Percentiles rank a stretch among this genome's conserved stretches.
phyloP scores from a whole-genome alignment of 225 moss, liverwort and hornwort species.

The Sphagnum tenellum region DNA sequence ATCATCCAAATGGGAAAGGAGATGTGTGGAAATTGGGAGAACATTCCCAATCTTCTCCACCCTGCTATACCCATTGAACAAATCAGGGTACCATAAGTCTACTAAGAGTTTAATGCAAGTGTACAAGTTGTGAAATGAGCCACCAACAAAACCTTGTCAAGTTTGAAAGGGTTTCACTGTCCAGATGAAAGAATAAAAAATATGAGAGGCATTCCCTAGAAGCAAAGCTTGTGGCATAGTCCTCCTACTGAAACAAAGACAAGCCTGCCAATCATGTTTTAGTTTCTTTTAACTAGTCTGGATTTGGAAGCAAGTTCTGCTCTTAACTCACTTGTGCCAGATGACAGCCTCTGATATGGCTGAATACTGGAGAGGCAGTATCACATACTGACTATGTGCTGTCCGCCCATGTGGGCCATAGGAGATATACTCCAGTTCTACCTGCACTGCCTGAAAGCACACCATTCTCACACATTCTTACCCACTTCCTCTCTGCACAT shows the following conservation, averaged over 20 bases:
- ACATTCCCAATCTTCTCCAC: conserved; percentile 32
- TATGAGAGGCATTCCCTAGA: too few species aligned
- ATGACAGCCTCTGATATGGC: conserved; percentile 17
- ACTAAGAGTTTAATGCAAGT: too few species aligned
- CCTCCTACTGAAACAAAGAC: too few species aligned
- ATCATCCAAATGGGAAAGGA: conserved; percentile 87
- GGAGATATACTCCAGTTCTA: conserved; percentile 78
- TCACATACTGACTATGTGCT: conserved; percentile 65
- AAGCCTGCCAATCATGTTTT: background rate
- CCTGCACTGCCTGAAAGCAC: conserved; percentile 58
- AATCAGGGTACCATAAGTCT: too few species aligned
- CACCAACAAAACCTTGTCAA: too few species aligned
- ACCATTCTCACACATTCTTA: background rate
- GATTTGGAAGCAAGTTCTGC: background rate
- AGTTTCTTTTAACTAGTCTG: background rate
- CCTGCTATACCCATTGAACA: conserved; percentile 5
- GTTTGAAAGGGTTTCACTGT: too few species aligned
- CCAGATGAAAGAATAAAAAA: too few species aligned
- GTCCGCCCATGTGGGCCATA: conserved; percentile 95
- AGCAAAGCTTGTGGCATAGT: too few species aligned
- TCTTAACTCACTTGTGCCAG: conserved; percentile 72
- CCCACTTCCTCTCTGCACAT: too few species aligned
- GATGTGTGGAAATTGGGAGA: conserved; percentile 77
- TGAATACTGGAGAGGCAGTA: conserved; percentile 60
- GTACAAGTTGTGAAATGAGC: too few species aligned